Conservation (phyloP, 1,284 basidiomycete species). For the Puccinia hordei region DNA sequence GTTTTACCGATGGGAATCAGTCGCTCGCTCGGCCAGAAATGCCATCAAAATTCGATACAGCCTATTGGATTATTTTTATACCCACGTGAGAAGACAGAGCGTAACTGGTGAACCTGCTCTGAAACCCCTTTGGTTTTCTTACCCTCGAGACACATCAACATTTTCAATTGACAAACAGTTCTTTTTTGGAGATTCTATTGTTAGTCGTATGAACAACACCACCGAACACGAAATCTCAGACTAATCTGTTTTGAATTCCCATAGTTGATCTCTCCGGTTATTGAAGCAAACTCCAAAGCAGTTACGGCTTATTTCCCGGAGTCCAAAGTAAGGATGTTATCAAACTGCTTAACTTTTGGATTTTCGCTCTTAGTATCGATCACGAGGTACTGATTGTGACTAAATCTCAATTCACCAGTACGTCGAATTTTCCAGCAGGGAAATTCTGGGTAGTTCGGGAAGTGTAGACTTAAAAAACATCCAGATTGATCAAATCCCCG, state of each 20-base stretch:
- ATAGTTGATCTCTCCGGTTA: conserved; percentile 68
- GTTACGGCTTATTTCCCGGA: conserved; percentile 68
- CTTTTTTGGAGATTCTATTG: conserved; percentile 68
- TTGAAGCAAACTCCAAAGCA: conserved; percentile 67
- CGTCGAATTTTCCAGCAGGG: conserved; percentile 66
- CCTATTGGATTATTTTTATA: conserved; percentile 72
- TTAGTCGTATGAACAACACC: not conserved
- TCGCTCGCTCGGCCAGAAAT: conserved; percentile 67
- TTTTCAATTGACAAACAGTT: conserved; percentile 71
- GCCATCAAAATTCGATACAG: conserved; percentile 69
- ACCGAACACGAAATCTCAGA: not conserved
- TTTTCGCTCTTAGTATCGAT: not conserved
- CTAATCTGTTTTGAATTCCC: not conserved
- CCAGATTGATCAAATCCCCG: conserved; percentile 66
- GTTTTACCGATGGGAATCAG: conserved; percentile 69
- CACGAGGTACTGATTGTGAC: not conserved
- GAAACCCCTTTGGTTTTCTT: conserved; percentile 74
- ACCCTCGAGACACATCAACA: conserved; percentile 68
- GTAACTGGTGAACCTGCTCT: conserved; percentile 70
- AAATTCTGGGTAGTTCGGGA: conserved; percentile 64
- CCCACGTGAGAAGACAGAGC: conserved; percentile 67
- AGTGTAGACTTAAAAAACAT: conserved; percentile 64
- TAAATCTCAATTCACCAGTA: not conserved
- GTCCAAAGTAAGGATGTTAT: conserved; percentile 64
- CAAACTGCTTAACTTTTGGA: not conserved